Conservation (phyloP, 257 asterid genomes). For the Rubia yunnanensis region DNA sequence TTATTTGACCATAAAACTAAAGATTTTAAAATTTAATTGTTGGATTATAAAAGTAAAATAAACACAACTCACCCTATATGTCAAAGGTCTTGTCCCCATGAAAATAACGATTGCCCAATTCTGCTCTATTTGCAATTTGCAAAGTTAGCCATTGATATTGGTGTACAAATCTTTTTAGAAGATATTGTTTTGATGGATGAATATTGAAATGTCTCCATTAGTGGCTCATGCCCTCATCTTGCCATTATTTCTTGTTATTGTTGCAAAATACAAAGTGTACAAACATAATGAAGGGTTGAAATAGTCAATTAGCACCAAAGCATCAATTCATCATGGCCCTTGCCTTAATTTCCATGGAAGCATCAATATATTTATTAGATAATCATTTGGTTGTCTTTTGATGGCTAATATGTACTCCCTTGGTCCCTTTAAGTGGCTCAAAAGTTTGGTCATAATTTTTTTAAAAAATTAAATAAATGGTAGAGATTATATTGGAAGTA, state of each 20-base stretch:
- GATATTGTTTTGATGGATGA: background rate
- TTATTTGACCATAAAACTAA: too few relatives aligned
- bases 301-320: background rate
- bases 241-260: background rate
- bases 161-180: background rate
- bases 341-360: background rate
- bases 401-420: background rate
- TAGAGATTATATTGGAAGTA: too few relatives aligned
- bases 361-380: background rate
- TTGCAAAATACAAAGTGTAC: background rate
- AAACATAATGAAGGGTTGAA: background rate
- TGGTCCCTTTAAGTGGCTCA: too few relatives aligned
- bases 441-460: too few relatives aligned
- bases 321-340: background rate
- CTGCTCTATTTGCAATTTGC: background rate
- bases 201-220: background rate
- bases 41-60: too few relatives aligned
- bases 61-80: too few relatives aligned
- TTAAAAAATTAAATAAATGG: too few relatives aligned
- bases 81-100: background rate
- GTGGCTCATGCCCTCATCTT: background rate
- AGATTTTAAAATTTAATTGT: too few relatives aligned
- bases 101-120: background rate
- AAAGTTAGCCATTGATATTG: background rate
- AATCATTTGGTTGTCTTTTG: background rate